Conservation (phyloP, 768 basidiomycete genomes). For the Podaxis sp. region DNA sequence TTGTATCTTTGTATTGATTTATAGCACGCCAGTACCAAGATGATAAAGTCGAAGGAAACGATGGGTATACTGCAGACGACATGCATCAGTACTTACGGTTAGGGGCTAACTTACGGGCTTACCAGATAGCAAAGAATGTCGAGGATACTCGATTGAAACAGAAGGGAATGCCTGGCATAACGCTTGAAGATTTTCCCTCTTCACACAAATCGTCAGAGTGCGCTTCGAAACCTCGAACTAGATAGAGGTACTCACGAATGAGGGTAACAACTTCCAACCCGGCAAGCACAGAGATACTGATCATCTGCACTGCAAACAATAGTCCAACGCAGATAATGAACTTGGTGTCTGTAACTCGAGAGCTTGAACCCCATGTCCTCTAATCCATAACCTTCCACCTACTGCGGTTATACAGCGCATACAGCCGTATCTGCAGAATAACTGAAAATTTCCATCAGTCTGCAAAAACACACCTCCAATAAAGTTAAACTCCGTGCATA, state of each 20-base stretch:
- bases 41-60: neutral
- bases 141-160: slow-evolving; percentile 1
- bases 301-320: neutral
- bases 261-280: neutral
- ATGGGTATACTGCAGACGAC: neutral
- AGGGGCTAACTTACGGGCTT: neutral
- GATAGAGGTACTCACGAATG: neutral
- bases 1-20: slow-evolving; percentile 1
- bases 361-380: neutral
- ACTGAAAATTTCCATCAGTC: neutral
- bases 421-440: slow-evolving; percentile 5
- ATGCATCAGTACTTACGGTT: neutral
- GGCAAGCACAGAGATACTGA: neutral
- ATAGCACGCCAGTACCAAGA: neutral
- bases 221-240: neutral
- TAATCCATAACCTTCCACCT: neutral
- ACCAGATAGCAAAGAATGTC: slow-evolving; percentile 8
- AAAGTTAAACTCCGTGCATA: neutral
- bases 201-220: neutral
- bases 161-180: slow-evolving; percentile 8
- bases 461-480: neutral
- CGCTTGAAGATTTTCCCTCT: neutral
- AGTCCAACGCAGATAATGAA: neutral
- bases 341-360: neutral
- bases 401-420: slow-evolving; percentile 5